Conservation (phyloP, 2,329 filamentous ascomycete genomes). For the Botryotinia narcissicola region DNA sequence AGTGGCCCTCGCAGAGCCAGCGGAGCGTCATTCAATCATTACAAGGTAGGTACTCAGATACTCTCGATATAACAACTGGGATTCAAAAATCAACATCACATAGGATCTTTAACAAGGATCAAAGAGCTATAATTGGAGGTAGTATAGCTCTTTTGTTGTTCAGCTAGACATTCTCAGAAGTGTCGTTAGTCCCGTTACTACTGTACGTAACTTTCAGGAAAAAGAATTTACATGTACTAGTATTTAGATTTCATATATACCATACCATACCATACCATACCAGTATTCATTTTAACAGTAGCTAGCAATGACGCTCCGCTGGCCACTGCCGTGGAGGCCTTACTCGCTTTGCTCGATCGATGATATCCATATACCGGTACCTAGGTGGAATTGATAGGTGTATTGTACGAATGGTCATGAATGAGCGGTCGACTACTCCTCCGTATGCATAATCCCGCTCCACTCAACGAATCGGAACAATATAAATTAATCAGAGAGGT, state of each 20-base stretch:
- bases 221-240: no score
- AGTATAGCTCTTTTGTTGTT: no score
- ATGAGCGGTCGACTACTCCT: background rate
- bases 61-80: no score
- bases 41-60: background rate
- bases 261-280: background rate
- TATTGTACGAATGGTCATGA: background rate
- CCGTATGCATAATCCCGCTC: background rate
- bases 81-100: no score
- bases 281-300: background rate
- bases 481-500: conserved; percentile 6
- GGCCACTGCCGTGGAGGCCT: background rate
- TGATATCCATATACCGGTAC: background rate
- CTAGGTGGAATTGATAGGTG: background rate
- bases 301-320: conserved; percentile 2
- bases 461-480: background rate
- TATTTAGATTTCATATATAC: background rate
- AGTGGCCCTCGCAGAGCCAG: background rate
- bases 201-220: no score
- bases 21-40: background rate
- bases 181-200: no score
- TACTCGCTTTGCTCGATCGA: background rate
- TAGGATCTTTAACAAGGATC: no score
- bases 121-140: no score
- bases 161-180: no score